A percentile compares a stretch with the other conserved stretches of the same genome.
phyloP scores from a whole-genome alignment of 805 yeast genomes.

The Pichia manshurica region DNA sequence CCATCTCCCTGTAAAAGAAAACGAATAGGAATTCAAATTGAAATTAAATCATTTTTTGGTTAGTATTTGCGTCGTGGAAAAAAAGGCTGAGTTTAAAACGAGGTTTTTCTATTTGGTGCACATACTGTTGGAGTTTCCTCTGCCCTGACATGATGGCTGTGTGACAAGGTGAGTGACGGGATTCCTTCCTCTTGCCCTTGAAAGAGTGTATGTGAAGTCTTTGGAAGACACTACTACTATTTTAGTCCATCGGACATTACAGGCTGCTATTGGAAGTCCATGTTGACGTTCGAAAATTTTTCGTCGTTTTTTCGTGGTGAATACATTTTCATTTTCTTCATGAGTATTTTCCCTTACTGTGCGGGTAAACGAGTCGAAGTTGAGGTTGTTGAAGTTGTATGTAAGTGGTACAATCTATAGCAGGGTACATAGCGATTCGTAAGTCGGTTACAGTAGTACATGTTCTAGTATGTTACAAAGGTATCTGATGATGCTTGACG shows the following conservation, averaged over 20 bases:
- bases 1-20: constrained; percentile 41
- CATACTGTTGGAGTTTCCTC: constrained; percentile 36
- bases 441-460: too few relatives aligned
- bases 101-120: constrained; percentile 5
- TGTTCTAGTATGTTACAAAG: too few relatives aligned
- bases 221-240: neutral
- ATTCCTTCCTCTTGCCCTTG: neutral
- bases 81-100: neutral
- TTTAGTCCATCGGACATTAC: neutral
- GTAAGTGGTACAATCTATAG: too few relatives aligned
- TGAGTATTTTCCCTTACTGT: too few relatives aligned
- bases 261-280: neutral
- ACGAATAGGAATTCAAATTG: too few relatives aligned
- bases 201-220: neutral
- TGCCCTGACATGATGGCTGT: constrained; percentile 30
- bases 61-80: neutral
- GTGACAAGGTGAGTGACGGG: neutral
- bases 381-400: constrained; percentile 1
- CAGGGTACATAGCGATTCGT: too few relatives aligned
- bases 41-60: too few relatives aligned
- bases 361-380: neutral
- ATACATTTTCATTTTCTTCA: neutral
- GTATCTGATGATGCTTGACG: constrained; percentile 1
- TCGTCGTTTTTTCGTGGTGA: constrained; percentile 1
- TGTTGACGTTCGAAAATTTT: constrained; percentile 3